phyloP scores from a whole-genome alignment of 140 eudicot species.

The Bidens hawaiensis region DNA sequence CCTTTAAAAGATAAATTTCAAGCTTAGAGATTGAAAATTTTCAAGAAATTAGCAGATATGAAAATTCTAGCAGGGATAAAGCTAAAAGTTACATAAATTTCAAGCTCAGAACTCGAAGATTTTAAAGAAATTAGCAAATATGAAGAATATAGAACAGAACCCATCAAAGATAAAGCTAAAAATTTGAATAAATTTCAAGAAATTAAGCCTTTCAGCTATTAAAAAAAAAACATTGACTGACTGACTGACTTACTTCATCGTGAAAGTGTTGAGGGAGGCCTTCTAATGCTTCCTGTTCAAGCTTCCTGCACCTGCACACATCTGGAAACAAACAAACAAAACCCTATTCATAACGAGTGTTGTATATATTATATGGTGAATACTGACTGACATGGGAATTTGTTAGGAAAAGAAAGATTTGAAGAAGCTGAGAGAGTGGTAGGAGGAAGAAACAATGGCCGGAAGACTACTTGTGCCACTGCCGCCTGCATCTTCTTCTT shows the following conservation, averaged over 20 bases:
- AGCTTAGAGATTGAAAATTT: neutral
- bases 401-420: slow-evolving; percentile 18
- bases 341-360: neutral
- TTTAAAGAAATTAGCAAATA: neutral
- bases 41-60: slow-evolving; percentile 7
- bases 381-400: slow-evolving; percentile 12
- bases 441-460: slow-evolving; percentile 17
- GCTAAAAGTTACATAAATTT: neutral
- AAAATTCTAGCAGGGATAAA: neutral
- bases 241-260: slow-evolving; percentile 62
- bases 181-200: neutral
- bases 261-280: slow-evolving; percentile 70
- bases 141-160: neutral
- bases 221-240: neutral
- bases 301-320: slow-evolving; percentile 51
- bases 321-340: slow-evolving; percentile 33
- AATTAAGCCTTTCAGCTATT: neutral
- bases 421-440: slow-evolving; percentile 13
- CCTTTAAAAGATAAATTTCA: neutral
- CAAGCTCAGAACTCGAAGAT: neutral
- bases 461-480: slow-evolving; percentile 31
- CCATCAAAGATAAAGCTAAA: neutral
- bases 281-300: slow-evolving; percentile 50
- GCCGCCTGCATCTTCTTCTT: slow-evolving; percentile 23
- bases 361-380: neutral